Evolutionary conservation across 495 filamentous ascomycete species (phyloP).

Genomic region (Talaromyces trachyspermus): DNA sequence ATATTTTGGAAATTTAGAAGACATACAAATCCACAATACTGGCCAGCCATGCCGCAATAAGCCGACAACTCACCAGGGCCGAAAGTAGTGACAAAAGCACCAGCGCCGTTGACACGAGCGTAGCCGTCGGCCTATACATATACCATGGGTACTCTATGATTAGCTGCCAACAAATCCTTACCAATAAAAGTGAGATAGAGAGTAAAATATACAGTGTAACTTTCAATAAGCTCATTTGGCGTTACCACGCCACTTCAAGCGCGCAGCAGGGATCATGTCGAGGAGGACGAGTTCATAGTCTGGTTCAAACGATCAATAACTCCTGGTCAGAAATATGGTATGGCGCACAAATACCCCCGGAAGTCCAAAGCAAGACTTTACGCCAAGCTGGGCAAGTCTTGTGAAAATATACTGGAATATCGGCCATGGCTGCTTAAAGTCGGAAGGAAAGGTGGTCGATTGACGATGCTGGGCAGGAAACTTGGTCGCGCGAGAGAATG

Average conservation of each 20-base stretch:
- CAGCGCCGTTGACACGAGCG: conserved; percentile 2
- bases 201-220: not conserved
- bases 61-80: conserved; percentile 6
- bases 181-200: not conserved
- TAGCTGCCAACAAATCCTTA: not conserved
- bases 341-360: not conserved
- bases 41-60: conserved; percentile 5
- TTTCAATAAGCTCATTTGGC: conserved; percentile 6
- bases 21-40: conserved; percentile 2
- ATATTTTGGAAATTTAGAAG: not conserved
- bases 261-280: conserved; percentile 1
- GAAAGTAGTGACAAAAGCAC: conserved; percentile 8
- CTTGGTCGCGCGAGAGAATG: too few relatives aligned
- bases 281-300: conserved; percentile 7
- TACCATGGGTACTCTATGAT: too few relatives aligned
- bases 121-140: conserved; percentile 6
- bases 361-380: conserved; percentile 1
- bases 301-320: not conserved
- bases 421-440: not conserved
- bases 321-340: not conserved
- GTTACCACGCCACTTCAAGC: conserved; percentile 1
- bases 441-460: not conserved
- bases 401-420: conserved; percentile 3
- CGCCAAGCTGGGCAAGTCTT: not conserved
- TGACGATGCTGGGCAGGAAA: not conserved